These are phyloP conservation scores for Quercus bicolor DNA, from an alignment of 306 rosid genomes.

Conservation along the genomic window DNA sequence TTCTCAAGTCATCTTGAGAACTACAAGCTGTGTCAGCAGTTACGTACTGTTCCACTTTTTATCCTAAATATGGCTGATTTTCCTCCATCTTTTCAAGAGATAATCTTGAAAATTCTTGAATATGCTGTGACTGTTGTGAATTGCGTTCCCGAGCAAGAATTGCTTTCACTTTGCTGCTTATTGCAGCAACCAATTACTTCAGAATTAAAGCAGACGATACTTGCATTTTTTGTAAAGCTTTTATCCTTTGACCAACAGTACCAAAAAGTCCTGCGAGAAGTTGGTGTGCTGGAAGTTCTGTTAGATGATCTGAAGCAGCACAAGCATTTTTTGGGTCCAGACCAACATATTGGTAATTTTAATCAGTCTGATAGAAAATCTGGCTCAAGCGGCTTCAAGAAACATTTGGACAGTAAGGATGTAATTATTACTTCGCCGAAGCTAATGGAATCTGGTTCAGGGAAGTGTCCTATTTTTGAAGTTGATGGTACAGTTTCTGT, in stretches of 20 bases:
- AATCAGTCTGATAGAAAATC: conserved; percentile 58
- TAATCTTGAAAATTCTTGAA: conserved; percentile 94
- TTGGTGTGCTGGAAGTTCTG: conserved; percentile 95
- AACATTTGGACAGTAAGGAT: conserved; percentile 72
- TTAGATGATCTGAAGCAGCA: conserved; percentile 92
- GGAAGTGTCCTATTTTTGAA: conserved; percentile 85
- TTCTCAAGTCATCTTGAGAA: conserved; percentile 96
- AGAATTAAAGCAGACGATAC: conserved; percentile 79
- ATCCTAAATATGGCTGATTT: conserved; percentile 93
- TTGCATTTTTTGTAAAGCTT: conserved; percentile 90
- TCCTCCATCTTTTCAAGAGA: conserved; percentile 82
- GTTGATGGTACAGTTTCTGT: conserved; percentile 65
- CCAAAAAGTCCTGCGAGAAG: conserved; percentile 98
- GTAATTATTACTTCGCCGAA: conserved; percentile 83
- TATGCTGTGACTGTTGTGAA: conserved; percentile 99
- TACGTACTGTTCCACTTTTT: conserved; percentile 93
- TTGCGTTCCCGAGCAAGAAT: conserved; percentile 98
- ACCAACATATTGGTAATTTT: conserved; percentile 44
- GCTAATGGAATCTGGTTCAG: conserved; percentile 74
- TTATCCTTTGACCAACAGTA: conserved; percentile 96
- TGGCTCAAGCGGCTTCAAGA: conserved; percentile 68
- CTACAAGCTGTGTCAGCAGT: conserved; percentile 88
- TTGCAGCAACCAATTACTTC: conserved; percentile 95
- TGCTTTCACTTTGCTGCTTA: conserved; percentile 97
- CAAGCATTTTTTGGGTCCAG: conserved; percentile 62